Conservation (phyloP, 169 alveolate species). For the Eimeria tenella region DNA sequence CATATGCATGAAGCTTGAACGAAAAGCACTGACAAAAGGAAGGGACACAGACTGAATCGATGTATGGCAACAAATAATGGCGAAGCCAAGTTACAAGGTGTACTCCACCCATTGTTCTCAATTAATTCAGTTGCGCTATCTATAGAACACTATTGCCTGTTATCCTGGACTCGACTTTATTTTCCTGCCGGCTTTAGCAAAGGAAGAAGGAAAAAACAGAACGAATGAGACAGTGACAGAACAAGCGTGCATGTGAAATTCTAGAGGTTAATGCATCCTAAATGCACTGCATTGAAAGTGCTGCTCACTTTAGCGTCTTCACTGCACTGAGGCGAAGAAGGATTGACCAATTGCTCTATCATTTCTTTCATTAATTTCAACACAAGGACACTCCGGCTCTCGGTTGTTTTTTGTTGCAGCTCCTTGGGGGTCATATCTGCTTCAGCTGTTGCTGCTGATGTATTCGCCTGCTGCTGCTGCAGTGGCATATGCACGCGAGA, state of each 20-base stretch:
- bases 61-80: too few species aligned
- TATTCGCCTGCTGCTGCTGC: conserved; percentile 6
- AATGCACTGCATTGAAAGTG: not conserved
- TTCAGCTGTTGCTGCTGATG: not conserved
- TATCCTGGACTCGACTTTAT: too few species aligned
- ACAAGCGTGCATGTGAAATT: not conserved
- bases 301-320: conserved; percentile 1
- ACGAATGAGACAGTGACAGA: not conserved
- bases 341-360: not conserved
- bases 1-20: too few species aligned
- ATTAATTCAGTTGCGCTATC: too few species aligned
- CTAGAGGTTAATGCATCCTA: not conserved
- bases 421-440: not conserved
- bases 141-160: too few species aligned
- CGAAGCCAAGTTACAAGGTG: too few species aligned
- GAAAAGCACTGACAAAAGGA: too few species aligned
- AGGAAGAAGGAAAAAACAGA: not conserved
- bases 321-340: not conserved
- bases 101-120: too few species aligned
- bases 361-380: not conserved
- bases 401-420: not conserved
- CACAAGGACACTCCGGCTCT: not conserved
- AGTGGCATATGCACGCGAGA: not conserved
- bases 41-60: too few species aligned
- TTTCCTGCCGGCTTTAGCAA: not conserved